Evolutionary conservation across 805 yeast species (phyloP).

Genomic region (Candida manassasensis): DNA sequence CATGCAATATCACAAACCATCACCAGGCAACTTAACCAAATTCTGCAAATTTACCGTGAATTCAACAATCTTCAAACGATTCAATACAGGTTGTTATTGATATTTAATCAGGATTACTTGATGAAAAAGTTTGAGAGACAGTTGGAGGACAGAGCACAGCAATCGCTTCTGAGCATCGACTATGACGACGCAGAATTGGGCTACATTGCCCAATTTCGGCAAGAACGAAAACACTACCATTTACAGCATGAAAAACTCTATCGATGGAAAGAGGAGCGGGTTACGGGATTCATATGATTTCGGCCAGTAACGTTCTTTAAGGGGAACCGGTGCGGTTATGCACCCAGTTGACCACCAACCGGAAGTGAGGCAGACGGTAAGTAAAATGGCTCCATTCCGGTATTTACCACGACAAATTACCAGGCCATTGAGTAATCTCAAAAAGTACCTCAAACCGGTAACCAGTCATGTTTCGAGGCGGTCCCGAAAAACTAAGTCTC

Average conservation of each 20-base stretch:
- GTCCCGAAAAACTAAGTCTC: too few species aligned
- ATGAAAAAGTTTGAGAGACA: conserved; percentile 23
- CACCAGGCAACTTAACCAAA: conserved; percentile 16
- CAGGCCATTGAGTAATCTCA: too few species aligned
- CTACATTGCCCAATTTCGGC: conserved; percentile 18
- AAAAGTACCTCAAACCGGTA: too few species aligned
- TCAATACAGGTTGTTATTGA: conserved; percentile 37
- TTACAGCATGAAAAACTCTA: conserved; percentile 32
- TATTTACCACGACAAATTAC: too few species aligned
- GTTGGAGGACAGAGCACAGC: conserved; percentile 19
- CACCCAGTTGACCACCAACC: too few species aligned
- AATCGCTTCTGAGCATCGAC: conserved; percentile 13
- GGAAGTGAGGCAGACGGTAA: too few species aligned
- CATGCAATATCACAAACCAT: conserved; percentile 17
- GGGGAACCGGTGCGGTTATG: too few species aligned
- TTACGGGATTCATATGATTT: conserved; percentile 35
- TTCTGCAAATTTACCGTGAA: conserved; percentile 26
- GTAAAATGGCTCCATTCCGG: too few species aligned
- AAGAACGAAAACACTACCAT: conserved; percentile 27
- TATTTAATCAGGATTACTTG: conserved; percentile 29
- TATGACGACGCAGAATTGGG: conserved; percentile 12
- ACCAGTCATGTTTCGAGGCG: too few species aligned
- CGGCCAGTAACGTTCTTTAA: too few species aligned
- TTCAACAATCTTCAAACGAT: conserved; percentile 30
- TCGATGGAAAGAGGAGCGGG: conserved; percentile 42